Conservation (phyloP, 768 basidiomycete species). For the Cubamyces sp. region DNA sequence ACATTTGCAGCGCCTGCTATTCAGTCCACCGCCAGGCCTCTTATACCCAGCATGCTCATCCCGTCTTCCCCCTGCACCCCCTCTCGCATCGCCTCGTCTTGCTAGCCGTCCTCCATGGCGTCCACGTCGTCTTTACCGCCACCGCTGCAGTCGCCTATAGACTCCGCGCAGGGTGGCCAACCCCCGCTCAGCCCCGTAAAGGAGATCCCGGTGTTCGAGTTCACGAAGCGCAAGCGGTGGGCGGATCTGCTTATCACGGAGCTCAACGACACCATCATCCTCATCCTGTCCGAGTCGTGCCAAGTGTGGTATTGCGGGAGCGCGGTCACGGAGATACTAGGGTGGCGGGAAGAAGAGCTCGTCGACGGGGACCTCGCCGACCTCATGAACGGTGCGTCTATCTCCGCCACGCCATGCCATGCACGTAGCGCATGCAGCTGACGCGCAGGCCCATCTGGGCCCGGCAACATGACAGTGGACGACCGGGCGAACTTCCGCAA, state of each 20-base stretch:
- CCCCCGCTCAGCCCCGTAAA: slow-evolving; percentile 13
- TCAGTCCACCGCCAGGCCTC: background rate
- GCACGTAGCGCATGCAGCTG: background rate
- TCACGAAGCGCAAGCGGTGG: slow-evolving; percentile 88
- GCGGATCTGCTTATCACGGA: slow-evolving; percentile 79
- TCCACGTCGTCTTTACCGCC: slow-evolving; percentile 1
- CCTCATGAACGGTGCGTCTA: slow-evolving; percentile 61
- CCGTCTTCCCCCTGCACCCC: background rate
- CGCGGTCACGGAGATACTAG: slow-evolving; percentile 71
- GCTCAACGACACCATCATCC: slow-evolving; percentile 70
- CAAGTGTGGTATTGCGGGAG: slow-evolving; percentile 72
- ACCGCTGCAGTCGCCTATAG: background rate
- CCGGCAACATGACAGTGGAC: no score
- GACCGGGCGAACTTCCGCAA: slow-evolving; percentile 53
- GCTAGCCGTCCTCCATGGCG: background rate
- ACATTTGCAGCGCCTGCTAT: background rate
- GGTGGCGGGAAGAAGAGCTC: slow-evolving; percentile 76
- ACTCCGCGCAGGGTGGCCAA: background rate
- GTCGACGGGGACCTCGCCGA: slow-evolving; percentile 68
- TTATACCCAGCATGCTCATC: background rate
- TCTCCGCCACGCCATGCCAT: slow-evolving; percentile 4
- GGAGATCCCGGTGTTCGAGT: slow-evolving; percentile 58
- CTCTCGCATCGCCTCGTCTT: background rate
- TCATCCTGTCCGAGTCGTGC: slow-evolving; percentile 66
- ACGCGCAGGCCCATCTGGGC: background rate